Evolutionary conservation across 148 eudicot genomes (phyloP), one percentile per base, ranked within the genome.

Genomic region (Diospyros kaki): DNA sequence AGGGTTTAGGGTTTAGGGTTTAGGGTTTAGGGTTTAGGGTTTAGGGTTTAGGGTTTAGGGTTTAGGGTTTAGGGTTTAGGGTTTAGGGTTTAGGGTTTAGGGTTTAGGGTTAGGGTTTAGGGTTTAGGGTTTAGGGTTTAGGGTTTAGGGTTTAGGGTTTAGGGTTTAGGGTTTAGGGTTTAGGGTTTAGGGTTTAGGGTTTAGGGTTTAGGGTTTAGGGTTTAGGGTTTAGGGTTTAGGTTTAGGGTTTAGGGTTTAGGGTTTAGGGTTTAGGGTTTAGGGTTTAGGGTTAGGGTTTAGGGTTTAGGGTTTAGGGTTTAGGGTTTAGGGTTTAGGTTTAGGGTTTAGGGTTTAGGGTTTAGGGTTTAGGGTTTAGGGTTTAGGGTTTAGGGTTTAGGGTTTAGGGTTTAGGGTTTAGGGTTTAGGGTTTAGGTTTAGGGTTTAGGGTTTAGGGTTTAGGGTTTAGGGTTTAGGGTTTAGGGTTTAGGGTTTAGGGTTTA

Each of bases 191-290:
- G 58, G 58, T 55, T 55, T 55, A 55, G 58, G 58, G 15, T 55
- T 55, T 55, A 55, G 58, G 6, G 15, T 55, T 55, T 55, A 55
- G 58, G 58, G 15, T 55, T 55, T 55, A 55, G 58, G 58, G 58
- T 55, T 55, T 55, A 55, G 58, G 58, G 58, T 55, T 55, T 55
- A 55, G 58, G 58, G 58, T 55, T 55, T 3, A 55, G 58, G 58
- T 55, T 55, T 55, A 55, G 58, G 58, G 58, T 55, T 55, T 11
- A 55, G 58, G 58, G 58, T 55, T 55, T 55, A 55, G 58, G 58
- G 58, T 55, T 55, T 55, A 55, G 58, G 58, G 58, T 55, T 55
- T 55, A 55, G 58, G 58, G 58, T 55, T 55, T 55, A 55, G 58
- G 58, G 58, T 55, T 55, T 4, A 55, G 58, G 58, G 58, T 55